Conservation (phyloP, 495 filamentous ascomycete species). For the Cladorrhinum samala region DNA sequence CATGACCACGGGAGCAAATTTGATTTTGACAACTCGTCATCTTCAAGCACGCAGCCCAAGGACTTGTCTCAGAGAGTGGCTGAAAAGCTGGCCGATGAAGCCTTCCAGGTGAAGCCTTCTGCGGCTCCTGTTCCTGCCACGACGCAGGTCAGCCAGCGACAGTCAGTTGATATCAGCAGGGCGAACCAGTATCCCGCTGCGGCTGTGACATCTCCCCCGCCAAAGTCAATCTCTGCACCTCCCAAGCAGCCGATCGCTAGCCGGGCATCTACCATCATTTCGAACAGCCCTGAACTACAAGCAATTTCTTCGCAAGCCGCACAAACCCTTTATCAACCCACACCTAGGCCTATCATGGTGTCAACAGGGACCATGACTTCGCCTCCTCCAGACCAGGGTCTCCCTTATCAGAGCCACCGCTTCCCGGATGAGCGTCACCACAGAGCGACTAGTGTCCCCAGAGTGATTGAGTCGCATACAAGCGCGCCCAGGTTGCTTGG, state of each 20-base stretch:
- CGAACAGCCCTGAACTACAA: slow-evolving; percentile 47
- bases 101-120: slow-evolving; percentile 34
- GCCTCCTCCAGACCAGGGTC: slow-evolving; percentile 50
- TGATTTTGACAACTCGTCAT: slow-evolving; percentile 62
- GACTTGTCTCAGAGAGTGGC: slow-evolving; percentile 70
- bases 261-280: slow-evolving; percentile 47
- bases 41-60: slow-evolving; percentile 43
- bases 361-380: slow-evolving; percentile 92
- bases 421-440: slow-evolving; percentile 54
- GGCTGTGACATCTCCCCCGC: slow-evolving; percentile 18
- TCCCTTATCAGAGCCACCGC: slow-evolving; percentile 53
- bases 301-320: slow-evolving; percentile 41
- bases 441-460: slow-evolving; percentile 50
- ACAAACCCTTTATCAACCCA: slow-evolving; percentile 50
- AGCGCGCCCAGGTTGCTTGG: slow-evolving; percentile 26
- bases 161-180: slow-evolving; percentile 29
- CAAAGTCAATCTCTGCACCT: slow-evolving; percentile 33
- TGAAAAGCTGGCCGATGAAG: slow-evolving; percentile 82
- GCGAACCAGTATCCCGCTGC: slow-evolving; percentile 16
- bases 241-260: slow-evolving; percentile 39
- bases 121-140: slow-evolving; percentile 13
- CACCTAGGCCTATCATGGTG: slow-evolving; percentile 65
- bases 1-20: slow-evolving; percentile 84
- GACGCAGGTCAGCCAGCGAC: slow-evolving; percentile 24
- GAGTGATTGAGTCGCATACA: slow-evolving; percentile 32